Evolutionary conservation across 2,329 filamentous ascomycete genomes (phyloP).

Genomic region (Aspergillus hiratsukae): DNA sequence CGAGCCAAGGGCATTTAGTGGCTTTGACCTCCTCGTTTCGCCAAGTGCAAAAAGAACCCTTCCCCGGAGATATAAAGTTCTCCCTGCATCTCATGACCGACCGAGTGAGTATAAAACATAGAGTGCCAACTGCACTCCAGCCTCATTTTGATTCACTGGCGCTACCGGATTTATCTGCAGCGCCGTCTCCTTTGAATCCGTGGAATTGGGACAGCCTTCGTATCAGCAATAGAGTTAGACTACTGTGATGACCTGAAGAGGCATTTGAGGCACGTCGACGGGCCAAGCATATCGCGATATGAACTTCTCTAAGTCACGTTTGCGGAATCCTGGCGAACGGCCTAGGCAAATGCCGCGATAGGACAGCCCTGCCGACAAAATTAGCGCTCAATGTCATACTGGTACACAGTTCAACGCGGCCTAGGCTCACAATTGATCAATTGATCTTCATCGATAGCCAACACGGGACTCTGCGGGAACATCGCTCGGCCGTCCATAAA

Average conservation of each 20-base stretch:
- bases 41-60: neutral
- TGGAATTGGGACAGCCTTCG: constrained; percentile 17
- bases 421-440: neutral
- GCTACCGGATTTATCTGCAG: constrained; percentile 22
- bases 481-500: neutral
- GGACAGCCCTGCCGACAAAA: neutral
- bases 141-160: constrained; percentile 20
- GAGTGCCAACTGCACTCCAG: neutral
- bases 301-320: neutral
- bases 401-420: neutral
- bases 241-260: neutral
- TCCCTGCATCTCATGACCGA: neutral
- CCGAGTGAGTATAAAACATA: neutral
- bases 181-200: constrained; percentile 3
- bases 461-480: neutral
- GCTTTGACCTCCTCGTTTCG: neutral
- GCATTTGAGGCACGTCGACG: neutral
- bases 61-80: neutral
- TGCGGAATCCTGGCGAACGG: neutral
- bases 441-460: neutral
- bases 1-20: neutral
- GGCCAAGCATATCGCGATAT: neutral
- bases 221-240: neutral
- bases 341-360: neutral
- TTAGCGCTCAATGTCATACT: neutral